Base-by-base conservation (phyloP, 2,329 filamentous ascomycete species). In the Myriosclerotinia scirpicola region DNA sequence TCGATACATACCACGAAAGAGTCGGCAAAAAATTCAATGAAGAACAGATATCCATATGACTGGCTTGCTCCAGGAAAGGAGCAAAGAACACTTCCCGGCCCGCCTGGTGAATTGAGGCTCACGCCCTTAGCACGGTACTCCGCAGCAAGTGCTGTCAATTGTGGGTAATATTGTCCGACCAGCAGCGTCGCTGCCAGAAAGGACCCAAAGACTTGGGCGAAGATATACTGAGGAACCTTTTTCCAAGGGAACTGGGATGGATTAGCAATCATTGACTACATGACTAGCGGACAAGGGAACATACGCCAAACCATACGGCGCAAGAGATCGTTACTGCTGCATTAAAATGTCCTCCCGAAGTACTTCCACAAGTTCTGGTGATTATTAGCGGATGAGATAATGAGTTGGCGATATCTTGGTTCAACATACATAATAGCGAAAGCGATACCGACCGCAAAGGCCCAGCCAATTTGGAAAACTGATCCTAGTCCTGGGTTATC, bases 11-110 rank as follows among this genome's bases (percentile, higher is more conserved):
- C 72, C 65, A 87, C 82, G 75, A 86, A 86, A 65, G 76, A 78
- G 72, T 84, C 82, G 38, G 84, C 84, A 70, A 87, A 85, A 73
- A 84, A 87, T 72, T 87, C 85, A 67, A 83, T 83, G 63, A 86
- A 74, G 76, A 87, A 84, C 0, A 87, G 73, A 72, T 83, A 86
- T 17, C 84, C 85, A 50, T 83, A 77, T 7, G 79, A 82, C 72
- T 86, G 82, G 20, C 76, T 79, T 0, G 79, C 71, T 34, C 77
- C 79, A 0, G 84, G 84, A 72, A 85, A 85, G 3, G 82, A 78
- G 75, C 81, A 85, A 12, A 87, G 78, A 53, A 87, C 82, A 56
- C 80, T 82, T 3, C 84, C 84, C 5, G 84, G 82, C 0, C 82
- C 82, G 40, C 81, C 80, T 64, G 81, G 78, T 68, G 78, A 80